Percentiles rank a stretch among this genome's conserved stretches.
Evolutionary conservation across 768 basidiomycete genomes (phyloP).

Genomic region (Suillus bovinus): DNA sequence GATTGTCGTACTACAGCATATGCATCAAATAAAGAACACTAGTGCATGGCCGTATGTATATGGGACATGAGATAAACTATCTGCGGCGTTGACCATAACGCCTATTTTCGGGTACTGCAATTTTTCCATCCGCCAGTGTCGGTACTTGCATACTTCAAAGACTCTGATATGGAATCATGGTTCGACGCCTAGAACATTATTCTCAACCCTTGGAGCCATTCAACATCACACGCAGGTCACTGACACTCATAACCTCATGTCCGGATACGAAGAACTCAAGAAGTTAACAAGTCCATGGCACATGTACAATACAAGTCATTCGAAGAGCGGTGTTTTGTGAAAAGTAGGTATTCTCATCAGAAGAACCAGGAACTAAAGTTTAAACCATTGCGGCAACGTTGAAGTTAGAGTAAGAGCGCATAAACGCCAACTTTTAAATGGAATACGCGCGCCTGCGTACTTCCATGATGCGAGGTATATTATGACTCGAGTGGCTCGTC

Average conservation of each 20-base stretch:
- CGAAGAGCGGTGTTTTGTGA: constrained; percentile 1
- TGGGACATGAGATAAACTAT: background rate
- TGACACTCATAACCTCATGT: background rate
- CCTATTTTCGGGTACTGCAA: background rate
- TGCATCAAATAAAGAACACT: background rate
- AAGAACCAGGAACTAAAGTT: background rate
- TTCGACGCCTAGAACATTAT: background rate
- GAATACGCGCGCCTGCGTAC: background rate
- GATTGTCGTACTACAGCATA: background rate
- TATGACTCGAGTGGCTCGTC: background rate
- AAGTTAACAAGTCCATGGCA: background rate
- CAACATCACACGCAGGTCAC: background rate
- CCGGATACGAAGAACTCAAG: background rate
- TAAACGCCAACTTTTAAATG: background rate
- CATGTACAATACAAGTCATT: background rate
- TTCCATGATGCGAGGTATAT: background rate
- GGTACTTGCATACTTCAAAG: background rate
- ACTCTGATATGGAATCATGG: background rate
- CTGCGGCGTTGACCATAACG: background rate
- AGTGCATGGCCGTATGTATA: background rate
- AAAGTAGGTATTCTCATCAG: background rate
- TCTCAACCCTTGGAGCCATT: background rate
- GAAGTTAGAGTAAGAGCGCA: background rate
- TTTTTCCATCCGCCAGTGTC: background rate
- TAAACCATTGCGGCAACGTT: background rate